A percentile compares a stretch with the other conserved stretches of the same genome.
These are phyloP conservation scores for Penicillium longicatenatum DNA, from an alignment of 495 filamentous ascomycete species.

Conservation along the genomic window DNA sequence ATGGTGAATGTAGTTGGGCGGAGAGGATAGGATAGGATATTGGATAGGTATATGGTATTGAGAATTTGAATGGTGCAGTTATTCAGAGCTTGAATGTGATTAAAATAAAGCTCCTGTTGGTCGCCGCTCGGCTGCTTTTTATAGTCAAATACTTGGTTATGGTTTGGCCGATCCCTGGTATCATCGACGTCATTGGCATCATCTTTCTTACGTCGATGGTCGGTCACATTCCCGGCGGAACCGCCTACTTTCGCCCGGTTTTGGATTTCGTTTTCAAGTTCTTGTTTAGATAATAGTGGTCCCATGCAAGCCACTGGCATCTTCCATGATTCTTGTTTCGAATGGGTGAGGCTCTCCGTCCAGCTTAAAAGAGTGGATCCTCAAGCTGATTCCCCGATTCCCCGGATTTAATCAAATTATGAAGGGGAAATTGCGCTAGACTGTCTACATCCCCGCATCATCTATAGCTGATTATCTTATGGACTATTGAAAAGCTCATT, in stretches of 20 bases:
- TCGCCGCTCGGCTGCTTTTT: constrained; percentile 2
- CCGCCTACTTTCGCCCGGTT: background rate
- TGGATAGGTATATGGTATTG: background rate
- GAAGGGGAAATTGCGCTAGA: too few relatives aligned
- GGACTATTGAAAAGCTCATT: background rate
- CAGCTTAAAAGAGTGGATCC: constrained; percentile 3
- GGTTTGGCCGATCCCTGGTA: constrained; percentile 10
- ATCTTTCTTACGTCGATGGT: constrained; percentile 33
- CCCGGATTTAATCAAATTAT: background rate
- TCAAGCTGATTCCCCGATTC: background rate
- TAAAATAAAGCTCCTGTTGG: background rate
- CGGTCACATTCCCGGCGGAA: constrained; percentile 20
- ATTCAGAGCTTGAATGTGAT: background rate
- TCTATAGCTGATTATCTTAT: background rate
- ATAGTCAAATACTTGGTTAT: constrained; percentile 12
- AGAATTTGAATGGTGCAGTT: background rate
- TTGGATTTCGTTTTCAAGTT: background rate
- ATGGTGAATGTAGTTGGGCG: constrained; percentile 10
- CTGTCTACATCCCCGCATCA: too few relatives aligned
- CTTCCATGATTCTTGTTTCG: background rate
- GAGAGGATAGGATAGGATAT: background rate
- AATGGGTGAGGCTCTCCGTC: background rate
- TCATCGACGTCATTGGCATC: constrained; percentile 25
- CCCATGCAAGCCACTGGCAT: background rate
- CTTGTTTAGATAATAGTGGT: background rate